Base-by-base conservation (phyloP, 805 yeast species). In the Candida ascalaphidarum region DNA sequence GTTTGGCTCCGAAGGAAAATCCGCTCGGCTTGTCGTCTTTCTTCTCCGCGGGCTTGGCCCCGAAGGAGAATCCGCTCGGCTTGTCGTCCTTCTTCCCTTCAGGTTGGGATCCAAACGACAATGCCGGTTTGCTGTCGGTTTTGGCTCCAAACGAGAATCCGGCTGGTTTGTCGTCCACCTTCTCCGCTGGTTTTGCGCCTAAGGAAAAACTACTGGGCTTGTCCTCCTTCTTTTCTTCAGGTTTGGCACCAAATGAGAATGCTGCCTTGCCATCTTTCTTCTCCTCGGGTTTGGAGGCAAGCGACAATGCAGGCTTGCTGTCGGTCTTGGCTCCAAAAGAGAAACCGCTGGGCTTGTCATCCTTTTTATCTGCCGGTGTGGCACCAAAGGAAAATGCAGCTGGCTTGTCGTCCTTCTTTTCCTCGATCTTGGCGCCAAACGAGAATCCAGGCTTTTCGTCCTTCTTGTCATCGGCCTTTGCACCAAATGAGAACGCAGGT, bases 201-300 rank as follows among this genome's bases (percentile, higher is more conserved):
- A 44, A 42, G 13, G 34, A 30, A 2, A 36, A 35, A n/a, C 35
- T 32, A 14, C 27, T 14, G 9, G 33, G 4, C 7, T 23, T 14
- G 12, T 21, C 28, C 24, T 24, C 33, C 22, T 38, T 42, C 34
- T 36, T 34, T 28, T 28, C 36, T 14, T 22, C 34, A n/a, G 46
- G 34, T 23, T 46, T 46, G 2, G 46, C 44, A n/a, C 57, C 57
- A 25, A 51, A 49, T 4, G 44, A 35, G 17, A 39, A 38, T 2
- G 41, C 47, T 15, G 38, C 35, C 27, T 14, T 18, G 25, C 20
- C 11, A 15, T 18, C 11, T 7, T 31, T 13, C 20, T 23, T 24
- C 10, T 22, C 31, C 12, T 23, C 26, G 18, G 14, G 14, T 23
- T 26, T 40, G 29, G 25, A 30, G 14, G 29, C 40, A n/a, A n/a